Evolutionary conservation across 2,329 filamentous ascomycete species (phyloP).

Genomic region (Helotiales sp.): DNA sequence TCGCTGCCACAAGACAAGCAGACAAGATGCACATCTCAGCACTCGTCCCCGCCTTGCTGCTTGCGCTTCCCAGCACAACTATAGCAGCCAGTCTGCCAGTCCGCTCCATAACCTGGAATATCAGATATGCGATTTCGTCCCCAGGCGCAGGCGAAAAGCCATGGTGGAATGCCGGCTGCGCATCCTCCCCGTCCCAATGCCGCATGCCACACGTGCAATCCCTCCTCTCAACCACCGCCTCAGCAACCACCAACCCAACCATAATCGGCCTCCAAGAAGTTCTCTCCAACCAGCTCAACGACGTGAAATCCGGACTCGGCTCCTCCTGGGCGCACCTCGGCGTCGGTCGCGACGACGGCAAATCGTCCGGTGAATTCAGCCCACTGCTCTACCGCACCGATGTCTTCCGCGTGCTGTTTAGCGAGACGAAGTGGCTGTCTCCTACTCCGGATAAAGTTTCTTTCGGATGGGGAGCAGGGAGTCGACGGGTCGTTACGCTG

Average conservation of each 20-base stretch:
- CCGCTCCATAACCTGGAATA: slow-evolving; percentile 11
- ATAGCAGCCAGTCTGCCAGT: not conserved
- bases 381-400: not conserved
- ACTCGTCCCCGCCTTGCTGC: not conserved
- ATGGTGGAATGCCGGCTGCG: slow-evolving; percentile 4
- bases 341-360: slow-evolving; percentile 6
- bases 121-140: not conserved
- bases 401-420: not conserved
- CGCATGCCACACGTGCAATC: slow-evolving; percentile 8
- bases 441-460: slow-evolving; percentile 6
- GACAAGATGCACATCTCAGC: not conserved
- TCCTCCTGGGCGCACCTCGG: slow-evolving; percentile 8
- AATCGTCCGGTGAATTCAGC: not conserved
- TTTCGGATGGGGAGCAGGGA: slow-evolving; percentile 7
- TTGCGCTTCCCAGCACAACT: not conserved
- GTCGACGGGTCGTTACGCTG: slow-evolving; percentile 1
- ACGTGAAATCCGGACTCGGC: not conserved
- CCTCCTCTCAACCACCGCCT: not conserved
- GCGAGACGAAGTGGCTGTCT: slow-evolving; percentile 10
- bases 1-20: not conserved
- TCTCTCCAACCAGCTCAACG: slow-evolving; percentile 6
- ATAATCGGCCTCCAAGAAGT: slow-evolving; percentile 12
- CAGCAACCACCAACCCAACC: not conserved
- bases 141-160: not conserved
- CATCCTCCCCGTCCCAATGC: not conserved